Percentiles rank a stretch among this genome's conserved stretches.
phyloP scores from a whole-genome alignment of 345 rosid species.

The Arabis hirsuta region DNA sequence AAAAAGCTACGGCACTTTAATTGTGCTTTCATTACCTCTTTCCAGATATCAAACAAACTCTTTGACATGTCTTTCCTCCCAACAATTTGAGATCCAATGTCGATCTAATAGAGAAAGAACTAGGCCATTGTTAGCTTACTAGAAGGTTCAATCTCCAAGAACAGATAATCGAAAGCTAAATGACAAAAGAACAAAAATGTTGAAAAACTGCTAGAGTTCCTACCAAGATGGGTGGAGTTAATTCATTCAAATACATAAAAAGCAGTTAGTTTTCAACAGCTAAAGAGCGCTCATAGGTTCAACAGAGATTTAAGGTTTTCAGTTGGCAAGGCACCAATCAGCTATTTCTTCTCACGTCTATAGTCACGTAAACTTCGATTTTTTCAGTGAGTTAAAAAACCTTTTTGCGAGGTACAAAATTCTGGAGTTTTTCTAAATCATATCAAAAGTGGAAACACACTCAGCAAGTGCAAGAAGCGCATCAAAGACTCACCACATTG shows the following conservation, averaged over 20 bases:
- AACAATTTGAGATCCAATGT: conserved; percentile 86
- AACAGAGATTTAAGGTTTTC: not conserved
- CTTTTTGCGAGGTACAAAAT: not conserved
- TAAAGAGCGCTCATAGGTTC: conserved; percentile 8
- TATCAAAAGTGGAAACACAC: conserved; percentile 6
- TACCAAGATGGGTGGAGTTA: not conserved
- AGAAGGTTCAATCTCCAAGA: conserved; percentile 14
- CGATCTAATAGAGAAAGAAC: conserved; percentile 58
- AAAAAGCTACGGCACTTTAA: conserved; percentile 3
- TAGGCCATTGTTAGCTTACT: conserved; percentile 18
- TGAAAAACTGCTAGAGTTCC: conserved; percentile 1
- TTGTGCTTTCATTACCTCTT: conserved; percentile 62
- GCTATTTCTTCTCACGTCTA: not conserved
- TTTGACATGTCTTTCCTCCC: conserved; percentile 90
- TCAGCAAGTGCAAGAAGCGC: conserved; percentile 11
- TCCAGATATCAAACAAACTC: conserved; percentile 91
- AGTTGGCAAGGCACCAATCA: conserved; percentile 17
- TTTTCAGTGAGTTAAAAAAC: conserved; percentile 21
- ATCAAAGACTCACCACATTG: conserved; percentile 65
- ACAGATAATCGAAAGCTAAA: not conserved
- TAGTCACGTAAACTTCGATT: not conserved
- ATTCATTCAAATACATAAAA: conserved; percentile 1
- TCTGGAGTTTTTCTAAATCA: conserved; percentile 24
- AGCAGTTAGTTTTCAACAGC: not conserved
- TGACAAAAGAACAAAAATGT: conserved; percentile 8